Conservation (phyloP, 345 rosid genomes). For the Citrus cavaleriei region DNA sequence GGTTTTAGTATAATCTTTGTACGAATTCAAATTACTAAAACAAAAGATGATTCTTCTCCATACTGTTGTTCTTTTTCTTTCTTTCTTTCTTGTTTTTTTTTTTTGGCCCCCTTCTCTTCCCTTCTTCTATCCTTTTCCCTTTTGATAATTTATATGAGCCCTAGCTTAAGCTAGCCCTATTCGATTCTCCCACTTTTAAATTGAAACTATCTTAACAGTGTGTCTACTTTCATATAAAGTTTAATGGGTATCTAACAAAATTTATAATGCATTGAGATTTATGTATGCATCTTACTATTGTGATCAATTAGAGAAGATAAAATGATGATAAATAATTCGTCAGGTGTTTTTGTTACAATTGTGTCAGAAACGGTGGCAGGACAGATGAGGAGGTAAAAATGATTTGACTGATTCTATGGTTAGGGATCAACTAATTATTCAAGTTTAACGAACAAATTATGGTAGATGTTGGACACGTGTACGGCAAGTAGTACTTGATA, state of each 20-base stretch:
- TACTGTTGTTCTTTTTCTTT: conserved; percentile 15
- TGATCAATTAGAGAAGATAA: neutral
- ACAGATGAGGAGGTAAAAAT: neutral
- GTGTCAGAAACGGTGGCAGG: neutral
- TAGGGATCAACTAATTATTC: conserved; percentile 6
- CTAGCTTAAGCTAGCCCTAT: neutral
- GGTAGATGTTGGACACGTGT: conserved; percentile 23
- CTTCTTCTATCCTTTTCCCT: conserved; percentile 7
- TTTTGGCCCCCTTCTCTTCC: neutral
- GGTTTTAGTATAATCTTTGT: conserved; percentile 26
- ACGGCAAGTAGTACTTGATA: conserved; percentile 1
- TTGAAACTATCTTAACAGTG: neutral
- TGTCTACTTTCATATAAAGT: neutral
- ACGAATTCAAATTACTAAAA: conserved; percentile 39
- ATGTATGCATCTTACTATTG: neutral
- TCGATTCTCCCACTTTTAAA: conserved; percentile 10
- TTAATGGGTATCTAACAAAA: neutral
- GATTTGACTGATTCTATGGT: neutral
- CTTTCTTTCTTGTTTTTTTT: too few relatives aligned
- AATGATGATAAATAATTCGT: neutral
- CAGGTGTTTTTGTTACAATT: neutral
- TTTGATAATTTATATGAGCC: conserved; percentile 6
- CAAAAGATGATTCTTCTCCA: conserved; percentile 55
- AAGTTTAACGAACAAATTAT: neutral
- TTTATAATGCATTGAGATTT: neutral